Conservation (phyloP, 2,329 filamentous ascomycete genomes). For the Parascedosporium putredinis region DNA sequence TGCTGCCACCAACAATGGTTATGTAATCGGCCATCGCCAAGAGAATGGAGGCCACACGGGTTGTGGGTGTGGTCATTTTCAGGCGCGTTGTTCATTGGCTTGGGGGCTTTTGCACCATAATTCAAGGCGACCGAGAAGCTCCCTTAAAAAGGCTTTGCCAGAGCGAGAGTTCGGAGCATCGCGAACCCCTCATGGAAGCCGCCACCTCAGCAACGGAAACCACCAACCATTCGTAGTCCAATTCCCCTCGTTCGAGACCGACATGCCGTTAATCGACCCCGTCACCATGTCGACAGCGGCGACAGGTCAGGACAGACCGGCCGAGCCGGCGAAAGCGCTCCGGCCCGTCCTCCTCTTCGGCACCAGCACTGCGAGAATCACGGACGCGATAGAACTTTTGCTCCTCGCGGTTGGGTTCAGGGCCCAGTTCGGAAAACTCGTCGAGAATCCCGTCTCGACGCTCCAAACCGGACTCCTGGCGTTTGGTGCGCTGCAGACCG, state of each 20-base stretch:
- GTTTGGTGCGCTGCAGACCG: constrained; percentile 52
- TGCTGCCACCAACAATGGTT: too few species aligned
- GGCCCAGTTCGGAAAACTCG: constrained; percentile 54
- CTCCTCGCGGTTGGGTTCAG: constrained; percentile 56
- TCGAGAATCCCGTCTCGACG: constrained; percentile 57
- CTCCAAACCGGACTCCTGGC: constrained; percentile 52
- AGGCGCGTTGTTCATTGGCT: not conserved
- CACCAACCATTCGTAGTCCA: too few species aligned
- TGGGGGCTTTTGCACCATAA: not conserved
- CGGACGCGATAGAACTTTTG: constrained; percentile 45
- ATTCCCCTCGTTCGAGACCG: constrained; percentile 8
- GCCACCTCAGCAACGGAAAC: not conserved
- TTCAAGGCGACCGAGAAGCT: not conserved
- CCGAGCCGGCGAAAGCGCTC: constrained; percentile 15
- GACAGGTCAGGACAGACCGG: constrained; percentile 18
- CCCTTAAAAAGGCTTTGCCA: not conserved
- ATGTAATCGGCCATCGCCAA: too few species aligned
- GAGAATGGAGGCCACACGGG: not conserved
- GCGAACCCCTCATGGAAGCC: not conserved
- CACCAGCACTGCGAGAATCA: constrained; percentile 22
- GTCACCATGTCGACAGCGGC: constrained; percentile 29
- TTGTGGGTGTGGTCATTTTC: too few species aligned
- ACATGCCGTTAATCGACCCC: constrained; percentile 24
- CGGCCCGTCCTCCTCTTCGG: constrained; percentile 27
- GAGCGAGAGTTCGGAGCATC: too few species aligned